Evolutionary conservation across 768 basidiomycete genomes (phyloP).

Genomic region (Lactarius psammicola): DNA sequence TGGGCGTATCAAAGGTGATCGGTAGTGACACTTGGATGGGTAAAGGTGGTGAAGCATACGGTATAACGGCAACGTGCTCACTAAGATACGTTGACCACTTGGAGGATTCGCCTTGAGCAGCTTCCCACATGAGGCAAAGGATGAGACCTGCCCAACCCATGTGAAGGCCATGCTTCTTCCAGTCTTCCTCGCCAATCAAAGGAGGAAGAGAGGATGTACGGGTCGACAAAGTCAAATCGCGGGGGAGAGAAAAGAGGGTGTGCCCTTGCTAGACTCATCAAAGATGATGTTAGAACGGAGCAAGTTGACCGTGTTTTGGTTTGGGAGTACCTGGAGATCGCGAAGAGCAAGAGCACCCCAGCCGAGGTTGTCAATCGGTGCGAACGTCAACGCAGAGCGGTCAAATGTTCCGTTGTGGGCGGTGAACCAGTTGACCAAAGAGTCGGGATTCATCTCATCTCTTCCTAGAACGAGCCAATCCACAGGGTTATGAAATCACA

Average conservation of each 20-base stretch:
- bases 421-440: slow-evolving; percentile 55
- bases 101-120: slow-evolving; percentile 56
- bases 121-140: slow-evolving; percentile 96
- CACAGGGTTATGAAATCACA: neutral
- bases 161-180: slow-evolving; percentile 59
- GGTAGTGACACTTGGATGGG: slow-evolving; percentile 60
- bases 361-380: slow-evolving; percentile 49
- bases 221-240: slow-evolving; percentile 71
- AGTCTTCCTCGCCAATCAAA: slow-evolving; percentile 58
- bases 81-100: slow-evolving; percentile 74
- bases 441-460: neutral
- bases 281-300: neutral
- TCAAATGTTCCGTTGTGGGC: slow-evolving; percentile 50
- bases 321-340: slow-evolving; percentile 60
- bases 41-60: neutral
- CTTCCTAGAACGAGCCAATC: neutral
- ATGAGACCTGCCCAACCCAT: slow-evolving; percentile 87
- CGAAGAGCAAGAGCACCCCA: slow-evolving; percentile 67
- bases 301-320: slow-evolving; percentile 19
- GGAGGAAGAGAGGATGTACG: slow-evolving; percentile 66
- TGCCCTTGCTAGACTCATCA: slow-evolving; percentile 57
- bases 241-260: slow-evolving; percentile 79
- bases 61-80: slow-evolving; percentile 36
- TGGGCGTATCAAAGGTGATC: slow-evolving; percentile 75
- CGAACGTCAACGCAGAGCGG: slow-evolving; percentile 34